Evolutionary conservation across 768 basidiomycete genomes (phyloP), one percentile per base, ranked within the genome.

Genomic region (Baorangia bicolor): DNA sequence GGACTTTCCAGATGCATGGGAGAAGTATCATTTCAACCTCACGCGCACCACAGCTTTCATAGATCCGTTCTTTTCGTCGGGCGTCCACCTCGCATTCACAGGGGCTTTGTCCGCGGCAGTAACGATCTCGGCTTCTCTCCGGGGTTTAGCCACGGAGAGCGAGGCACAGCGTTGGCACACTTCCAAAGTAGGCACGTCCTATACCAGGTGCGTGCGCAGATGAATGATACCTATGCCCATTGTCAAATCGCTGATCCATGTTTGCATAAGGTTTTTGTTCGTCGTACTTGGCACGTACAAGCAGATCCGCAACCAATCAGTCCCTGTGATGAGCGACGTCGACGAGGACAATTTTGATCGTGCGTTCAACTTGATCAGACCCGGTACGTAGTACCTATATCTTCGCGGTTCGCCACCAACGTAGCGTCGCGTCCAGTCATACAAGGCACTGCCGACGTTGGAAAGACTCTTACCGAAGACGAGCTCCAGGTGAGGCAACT

Each of bases 291-390:
- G 47, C 16, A 53, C 51, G 2, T 60, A 60, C 27, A 45, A 60
- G 43, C 58, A 60, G n/a, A 60, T 60, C 10, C 48, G 56, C 18
- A 60, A 60, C 42, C 55, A 60, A n/a, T 42, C 18, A 1, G 18
- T 39, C 2, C 55, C 55, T 3, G 47, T 59, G 5, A 45, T 57
- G 58, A 59, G 55, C 28, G 55, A 59, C 11, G 51, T 53, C 3
- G 42, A 58, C 14, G 56, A 59, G 23, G 56, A 58, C 37, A 58
- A 59, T 27, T 49, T 59, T 14, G 56, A 59, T 16, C 59, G 52
- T 9, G 52, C 59, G 10, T 60, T 60, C 4, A 45, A 53, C 28
- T 21, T 53, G 30, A 40, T 60, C 27, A 16, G 59, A 41, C 59
- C 59, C 7, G 44, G 57, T 60, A 47, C 6, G 51, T 47, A 11